Conservation (phyloP, 2,329 filamentous ascomycete genomes). For the Cadophora gregata region DNA sequence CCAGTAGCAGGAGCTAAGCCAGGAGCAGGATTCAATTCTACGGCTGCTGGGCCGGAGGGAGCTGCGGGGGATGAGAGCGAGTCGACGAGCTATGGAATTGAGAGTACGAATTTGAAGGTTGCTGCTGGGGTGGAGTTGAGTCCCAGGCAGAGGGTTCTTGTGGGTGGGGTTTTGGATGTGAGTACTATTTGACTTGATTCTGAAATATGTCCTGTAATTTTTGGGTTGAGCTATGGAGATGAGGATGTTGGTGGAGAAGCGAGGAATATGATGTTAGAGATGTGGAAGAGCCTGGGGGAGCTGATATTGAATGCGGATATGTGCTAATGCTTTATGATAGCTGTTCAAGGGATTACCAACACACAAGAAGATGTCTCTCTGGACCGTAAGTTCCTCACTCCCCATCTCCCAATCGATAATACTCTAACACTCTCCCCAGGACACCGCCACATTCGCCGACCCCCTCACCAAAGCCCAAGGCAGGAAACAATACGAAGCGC, state of each 20-base stretch:
- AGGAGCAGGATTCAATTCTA: too few species aligned
- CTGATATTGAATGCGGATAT: too few species aligned
- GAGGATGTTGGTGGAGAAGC: too few species aligned
- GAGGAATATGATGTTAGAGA: too few species aligned
- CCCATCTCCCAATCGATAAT: neutral
- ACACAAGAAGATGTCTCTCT: slow-evolving; percentile 63
- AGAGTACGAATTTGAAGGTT: slow-evolving; percentile 60
- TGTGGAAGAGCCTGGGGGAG: neutral
- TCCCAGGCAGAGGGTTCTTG: slow-evolving; percentile 57
- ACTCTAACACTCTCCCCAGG: slow-evolving; percentile 33
- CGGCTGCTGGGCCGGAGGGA: neutral
- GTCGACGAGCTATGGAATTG: slow-evolving; percentile 48
- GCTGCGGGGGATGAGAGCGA: neutral
- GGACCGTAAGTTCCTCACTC: slow-evolving; percentile 46
- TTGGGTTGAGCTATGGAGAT: too few species aligned
- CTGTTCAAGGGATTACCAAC: slow-evolving; percentile 66
- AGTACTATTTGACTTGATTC: slow-evolving; percentile 6
- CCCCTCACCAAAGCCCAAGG: slow-evolving; percentile 63
- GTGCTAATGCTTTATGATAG: slow-evolving; percentile 37
- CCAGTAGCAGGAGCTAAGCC: neutral
- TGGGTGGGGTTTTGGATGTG: slow-evolving; percentile 63
- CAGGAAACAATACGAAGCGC: slow-evolving; percentile 55
- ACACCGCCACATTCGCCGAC: slow-evolving; percentile 62
- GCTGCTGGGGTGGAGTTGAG: slow-evolving; percentile 57
- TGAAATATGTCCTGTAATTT: too few species aligned